A percentile compares a stretch with the other conserved stretches of the same genome.
Evolutionary conservation across 306 rosid species (phyloP).

Genomic region (Cicer bijugum): DNA sequence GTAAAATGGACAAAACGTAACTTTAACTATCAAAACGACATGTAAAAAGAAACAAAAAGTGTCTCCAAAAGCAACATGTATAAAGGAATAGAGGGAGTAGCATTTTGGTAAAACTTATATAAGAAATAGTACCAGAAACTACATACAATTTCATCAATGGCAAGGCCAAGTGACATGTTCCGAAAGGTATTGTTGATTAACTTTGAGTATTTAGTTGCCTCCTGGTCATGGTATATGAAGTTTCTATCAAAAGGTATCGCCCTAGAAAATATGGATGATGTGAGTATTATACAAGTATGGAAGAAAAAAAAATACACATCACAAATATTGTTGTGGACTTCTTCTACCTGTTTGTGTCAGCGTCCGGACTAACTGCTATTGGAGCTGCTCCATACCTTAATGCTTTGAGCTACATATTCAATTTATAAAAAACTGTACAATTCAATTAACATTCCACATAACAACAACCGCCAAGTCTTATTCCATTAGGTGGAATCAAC

Average conservation of each 20-base stretch:
- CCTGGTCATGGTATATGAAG: constrained; percentile 54
- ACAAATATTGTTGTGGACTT: constrained; percentile 31
- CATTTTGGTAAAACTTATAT: neutral
- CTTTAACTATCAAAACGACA: too few species aligned
- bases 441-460: neutral
- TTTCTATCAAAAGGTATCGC: constrained; percentile 46
- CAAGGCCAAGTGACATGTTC: constrained; percentile 63
- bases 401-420: constrained; percentile 68
- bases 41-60: too few species aligned
- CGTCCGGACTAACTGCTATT: constrained; percentile 49
- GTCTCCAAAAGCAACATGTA: too few species aligned
- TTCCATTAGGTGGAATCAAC: neutral
- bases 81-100: too few species aligned
- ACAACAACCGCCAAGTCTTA: neutral
- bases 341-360: constrained; percentile 62
- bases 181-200: constrained; percentile 66
- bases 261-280: constrained; percentile 29
- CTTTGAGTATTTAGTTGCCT: constrained; percentile 59
- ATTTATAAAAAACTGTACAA: constrained; percentile 3
- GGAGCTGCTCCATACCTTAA: constrained; percentile 89
- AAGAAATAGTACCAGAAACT: constrained; percentile 33
- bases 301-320: neutral
- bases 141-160: constrained; percentile 78
- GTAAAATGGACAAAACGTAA: too few species aligned
- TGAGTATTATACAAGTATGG: constrained; percentile 1